Evolutionary conservation across 2,329 filamentous ascomycete species (phyloP).

Genomic region (Alternaria brassicicola): DNA sequence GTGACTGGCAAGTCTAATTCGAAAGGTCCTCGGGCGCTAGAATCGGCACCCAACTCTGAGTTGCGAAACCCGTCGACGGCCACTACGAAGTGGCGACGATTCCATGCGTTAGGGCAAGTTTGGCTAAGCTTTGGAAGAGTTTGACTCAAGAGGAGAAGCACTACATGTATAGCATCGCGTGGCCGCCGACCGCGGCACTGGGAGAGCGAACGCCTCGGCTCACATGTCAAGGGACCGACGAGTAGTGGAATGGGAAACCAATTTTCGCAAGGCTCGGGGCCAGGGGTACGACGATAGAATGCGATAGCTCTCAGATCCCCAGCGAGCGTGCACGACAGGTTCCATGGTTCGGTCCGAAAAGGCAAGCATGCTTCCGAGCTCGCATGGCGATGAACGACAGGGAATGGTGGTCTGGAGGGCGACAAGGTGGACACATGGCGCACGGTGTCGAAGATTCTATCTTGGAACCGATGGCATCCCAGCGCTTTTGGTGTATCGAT

Average conservation of each 20-base stretch:
- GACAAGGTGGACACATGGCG: background rate
- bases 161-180: background rate
- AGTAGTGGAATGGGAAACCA: background rate
- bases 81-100: background rate
- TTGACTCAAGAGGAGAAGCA: background rate
- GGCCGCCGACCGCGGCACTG: background rate
- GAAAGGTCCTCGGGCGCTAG: background rate
- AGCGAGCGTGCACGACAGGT: background rate
- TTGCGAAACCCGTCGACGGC: background rate
- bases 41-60: background rate
- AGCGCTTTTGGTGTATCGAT: background rate
- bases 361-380: background rate
- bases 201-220: background rate
- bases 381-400: slow-evolving; percentile 7
- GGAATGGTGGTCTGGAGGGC: background rate
- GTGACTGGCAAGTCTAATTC: background rate
- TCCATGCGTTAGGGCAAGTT: background rate
- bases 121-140: background rate
- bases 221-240: background rate
- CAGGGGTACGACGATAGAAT: background rate
- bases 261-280: background rate
- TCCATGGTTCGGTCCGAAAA: background rate
- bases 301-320: background rate
- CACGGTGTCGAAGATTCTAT: slow-evolving; percentile 2
- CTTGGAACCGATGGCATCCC: background rate